phyloP scores from a whole-genome alignment of 352 stramenopile genomes.

The Globisporangium irregulare region DNA sequence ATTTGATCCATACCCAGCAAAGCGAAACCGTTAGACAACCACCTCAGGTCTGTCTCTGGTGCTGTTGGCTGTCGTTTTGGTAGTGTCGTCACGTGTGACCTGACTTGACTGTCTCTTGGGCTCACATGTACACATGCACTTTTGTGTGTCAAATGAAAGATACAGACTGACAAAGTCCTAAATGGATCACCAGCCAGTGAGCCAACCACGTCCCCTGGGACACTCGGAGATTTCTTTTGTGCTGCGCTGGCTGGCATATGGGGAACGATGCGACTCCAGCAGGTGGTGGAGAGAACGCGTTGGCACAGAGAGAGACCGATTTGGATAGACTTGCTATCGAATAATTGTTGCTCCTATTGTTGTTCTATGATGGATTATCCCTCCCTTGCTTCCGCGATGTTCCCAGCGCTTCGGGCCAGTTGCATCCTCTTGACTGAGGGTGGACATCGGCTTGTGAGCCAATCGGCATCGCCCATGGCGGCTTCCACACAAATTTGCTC shows the following conservation, averaged over 20 bases:
- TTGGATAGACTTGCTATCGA: no score
- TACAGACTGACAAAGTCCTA: no score
- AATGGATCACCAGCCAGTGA: background rate
- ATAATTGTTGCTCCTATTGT: background rate
- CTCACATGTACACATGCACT: background rate
- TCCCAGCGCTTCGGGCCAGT: conserved; percentile 7
- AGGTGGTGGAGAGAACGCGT: background rate
- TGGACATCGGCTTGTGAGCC: conserved; percentile 10
- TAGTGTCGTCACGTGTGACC: background rate
- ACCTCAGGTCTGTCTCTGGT: background rate
- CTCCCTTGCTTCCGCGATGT: background rate
- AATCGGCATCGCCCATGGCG: background rate
- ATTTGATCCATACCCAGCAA: background rate
- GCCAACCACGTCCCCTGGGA: background rate
- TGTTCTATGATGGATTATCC: background rate
- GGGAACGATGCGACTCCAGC: background rate
- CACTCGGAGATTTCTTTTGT: background rate
- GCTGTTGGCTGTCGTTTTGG: background rate
- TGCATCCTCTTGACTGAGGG: background rate
- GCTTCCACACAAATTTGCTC: conserved; percentile 5
- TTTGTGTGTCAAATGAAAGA: background rate
- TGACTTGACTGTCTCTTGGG: background rate
- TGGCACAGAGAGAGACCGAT: no score
- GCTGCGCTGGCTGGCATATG: background rate
- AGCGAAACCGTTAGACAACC: background rate